These are phyloP conservation scores for Blastomyces parvus DNA, from an alignment of 2,329 filamentous ascomycete species.

Conservation along the genomic window DNA sequence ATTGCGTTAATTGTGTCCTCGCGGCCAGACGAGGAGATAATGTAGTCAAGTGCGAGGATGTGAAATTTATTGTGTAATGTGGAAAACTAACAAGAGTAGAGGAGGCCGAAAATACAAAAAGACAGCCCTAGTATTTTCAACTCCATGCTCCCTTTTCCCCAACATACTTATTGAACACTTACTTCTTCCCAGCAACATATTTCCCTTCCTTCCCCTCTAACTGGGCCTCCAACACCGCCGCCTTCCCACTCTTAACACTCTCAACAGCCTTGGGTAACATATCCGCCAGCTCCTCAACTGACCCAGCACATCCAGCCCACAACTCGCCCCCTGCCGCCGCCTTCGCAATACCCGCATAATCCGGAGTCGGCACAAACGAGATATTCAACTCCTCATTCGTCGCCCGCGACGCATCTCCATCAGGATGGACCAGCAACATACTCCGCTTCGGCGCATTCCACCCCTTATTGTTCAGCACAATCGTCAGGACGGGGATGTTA, in stretches of 20 bases:
- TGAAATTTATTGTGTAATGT: too few species aligned
- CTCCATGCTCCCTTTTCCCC: neutral
- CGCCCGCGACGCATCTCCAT: conserved; percentile 52
- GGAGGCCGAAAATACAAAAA: too few species aligned
- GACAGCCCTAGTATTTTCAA: too few species aligned
- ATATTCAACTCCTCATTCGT: conserved; percentile 58
- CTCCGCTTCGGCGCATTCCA: conserved; percentile 58
- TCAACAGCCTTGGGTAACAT: conserved; percentile 50
- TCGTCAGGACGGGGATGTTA: conserved; percentile 55
- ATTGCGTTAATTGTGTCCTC: too few species aligned
- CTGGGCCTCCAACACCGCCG: conserved; percentile 55
- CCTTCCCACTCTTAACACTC: conserved; percentile 46
- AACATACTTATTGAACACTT: conserved; percentile 11
- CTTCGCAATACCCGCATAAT: conserved; percentile 59
- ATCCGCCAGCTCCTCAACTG: conserved; percentile 45
- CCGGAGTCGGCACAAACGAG: conserved; percentile 54
- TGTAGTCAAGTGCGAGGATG: too few species aligned
- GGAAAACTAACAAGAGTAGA: too few species aligned
- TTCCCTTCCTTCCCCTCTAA: conserved; percentile 49
- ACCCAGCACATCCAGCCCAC: conserved; percentile 52
- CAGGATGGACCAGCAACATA: conserved; percentile 55
- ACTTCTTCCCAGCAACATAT: conserved; percentile 35
- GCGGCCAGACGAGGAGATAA: too few species aligned
- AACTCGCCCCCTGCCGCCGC: conserved; percentile 54
- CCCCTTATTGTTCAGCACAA: conserved; percentile 61